phyloP scores from a whole-genome alignment of 2,329 filamentous ascomycete species.

The Thielaviopsis punctulata region DNA sequence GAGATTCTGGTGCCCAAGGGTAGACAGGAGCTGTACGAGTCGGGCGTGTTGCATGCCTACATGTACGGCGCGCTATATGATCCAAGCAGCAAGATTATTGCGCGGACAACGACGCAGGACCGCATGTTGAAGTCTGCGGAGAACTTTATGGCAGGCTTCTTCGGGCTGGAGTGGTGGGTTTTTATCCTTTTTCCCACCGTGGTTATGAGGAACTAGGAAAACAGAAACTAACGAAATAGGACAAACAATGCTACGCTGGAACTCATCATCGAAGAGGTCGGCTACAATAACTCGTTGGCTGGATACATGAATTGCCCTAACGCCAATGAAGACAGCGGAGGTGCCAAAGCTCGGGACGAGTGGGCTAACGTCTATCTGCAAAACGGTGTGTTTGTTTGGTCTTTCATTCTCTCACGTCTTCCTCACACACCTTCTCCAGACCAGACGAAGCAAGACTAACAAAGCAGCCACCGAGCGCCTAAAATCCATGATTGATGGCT shows the following conservation, averaged over 20 bases:
- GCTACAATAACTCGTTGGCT: constrained; percentile 54
- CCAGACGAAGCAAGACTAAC: not conserved
- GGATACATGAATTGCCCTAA: constrained; percentile 53
- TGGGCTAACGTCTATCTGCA: constrained; percentile 50
- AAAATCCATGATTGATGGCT: constrained; percentile 32
- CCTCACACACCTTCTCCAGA: not conserved
- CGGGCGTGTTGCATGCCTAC: constrained; percentile 50
- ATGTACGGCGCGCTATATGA: constrained; percentile 57
- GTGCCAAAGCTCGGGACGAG: constrained; percentile 33
- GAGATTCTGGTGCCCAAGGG: constrained; percentile 59
- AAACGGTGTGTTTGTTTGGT: constrained; percentile 26
- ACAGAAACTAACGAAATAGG: too few species aligned
- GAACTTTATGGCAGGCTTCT: constrained; percentile 65
- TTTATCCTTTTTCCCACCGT: too few species aligned
- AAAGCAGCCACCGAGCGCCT: constrained; percentile 41
- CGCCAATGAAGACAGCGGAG: constrained; percentile 31
- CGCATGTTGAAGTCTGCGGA: constrained; percentile 64
- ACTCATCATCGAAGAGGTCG: constrained; percentile 45
- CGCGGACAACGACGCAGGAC: constrained; percentile 58
- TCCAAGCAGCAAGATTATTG: constrained; percentile 54
- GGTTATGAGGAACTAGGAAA: too few species aligned
- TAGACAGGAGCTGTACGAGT: constrained; percentile 55
- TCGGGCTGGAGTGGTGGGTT: constrained; percentile 51
- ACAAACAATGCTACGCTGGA: constrained; percentile 55
- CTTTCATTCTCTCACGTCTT: not conserved